A percentile compares a stretch with the other conserved stretches of the same genome.
Evolutionary conservation across 2,329 filamentous ascomycete genomes (phyloP).

Genomic region (Plenodomus tracheiphilus): DNA sequence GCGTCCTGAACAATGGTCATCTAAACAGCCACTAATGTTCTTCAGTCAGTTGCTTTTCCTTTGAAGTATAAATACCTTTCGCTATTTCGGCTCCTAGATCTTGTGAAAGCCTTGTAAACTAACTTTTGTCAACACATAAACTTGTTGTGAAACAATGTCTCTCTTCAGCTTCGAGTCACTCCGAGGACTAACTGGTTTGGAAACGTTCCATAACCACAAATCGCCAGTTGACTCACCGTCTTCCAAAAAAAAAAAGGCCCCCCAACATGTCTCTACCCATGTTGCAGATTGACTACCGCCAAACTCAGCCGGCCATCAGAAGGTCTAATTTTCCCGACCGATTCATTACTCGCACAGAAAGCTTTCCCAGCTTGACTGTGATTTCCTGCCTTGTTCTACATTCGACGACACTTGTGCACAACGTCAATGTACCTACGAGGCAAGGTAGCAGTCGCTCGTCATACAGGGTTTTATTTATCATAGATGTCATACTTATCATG

Average conservation of each 20-base stretch:
- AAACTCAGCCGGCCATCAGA: constrained; percentile 49
- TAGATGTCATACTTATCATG: neutral
- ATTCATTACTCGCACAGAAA: constrained; percentile 6
- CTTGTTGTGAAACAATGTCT: no score
- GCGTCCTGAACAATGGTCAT: no score
- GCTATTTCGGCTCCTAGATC: no score
- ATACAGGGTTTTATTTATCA: neutral
- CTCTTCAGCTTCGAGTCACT: no score
- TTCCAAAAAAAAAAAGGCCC: constrained; percentile 69
- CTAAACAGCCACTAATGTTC: no score
- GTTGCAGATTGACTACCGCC: constrained; percentile 17
- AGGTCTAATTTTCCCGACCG: constrained; percentile 33
- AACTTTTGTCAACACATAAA: no score
- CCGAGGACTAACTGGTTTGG: no score
- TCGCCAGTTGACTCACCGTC: constrained; percentile 55
- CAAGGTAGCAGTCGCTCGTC: neutral
- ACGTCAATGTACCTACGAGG: constrained; percentile 16
- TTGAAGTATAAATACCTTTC: no score
- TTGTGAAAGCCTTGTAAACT: no score
- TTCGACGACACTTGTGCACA: constrained; percentile 24
- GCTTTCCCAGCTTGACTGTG: constrained; percentile 25
- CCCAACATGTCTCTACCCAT: constrained; percentile 45
- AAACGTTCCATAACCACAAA: no score
- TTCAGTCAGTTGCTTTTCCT: no score
- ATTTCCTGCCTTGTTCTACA: constrained; percentile 20